A percentile compares a stretch with the other conserved stretches of the same genome.
Conservation (phyloP, 2,329 filamentous ascomycete species). For the Neopestalotiopsis sp. region DNA sequence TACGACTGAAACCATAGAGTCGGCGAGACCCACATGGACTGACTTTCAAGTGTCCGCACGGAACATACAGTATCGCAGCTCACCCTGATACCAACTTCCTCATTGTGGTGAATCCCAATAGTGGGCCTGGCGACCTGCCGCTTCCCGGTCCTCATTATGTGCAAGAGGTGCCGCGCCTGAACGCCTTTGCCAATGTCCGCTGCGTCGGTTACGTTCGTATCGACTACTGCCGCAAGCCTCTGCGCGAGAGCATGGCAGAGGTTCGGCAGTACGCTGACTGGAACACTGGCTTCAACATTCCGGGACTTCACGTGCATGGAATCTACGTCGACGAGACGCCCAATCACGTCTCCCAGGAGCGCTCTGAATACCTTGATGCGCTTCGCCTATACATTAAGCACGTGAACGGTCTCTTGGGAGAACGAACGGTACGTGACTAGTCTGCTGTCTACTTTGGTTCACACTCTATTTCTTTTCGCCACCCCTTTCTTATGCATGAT, state of each 20-base stretch:
- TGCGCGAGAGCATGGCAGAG: not conserved
- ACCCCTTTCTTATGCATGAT: not conserved
- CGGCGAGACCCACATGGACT: not conserved
- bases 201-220: slow-evolving; percentile 12
- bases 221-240: slow-evolving; percentile 10
- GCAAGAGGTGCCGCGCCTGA: slow-evolving; percentile 11
- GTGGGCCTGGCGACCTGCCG: slow-evolving; percentile 11
- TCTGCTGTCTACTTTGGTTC: not conserved
- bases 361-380: slow-evolving; percentile 1
- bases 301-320: slow-evolving; percentile 10
- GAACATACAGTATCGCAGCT: slow-evolving; percentile 7
- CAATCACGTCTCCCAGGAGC: slow-evolving; percentile 7
- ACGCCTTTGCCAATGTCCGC: slow-evolving; percentile 8
- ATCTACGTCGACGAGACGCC: slow-evolving; percentile 15
- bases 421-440: slow-evolving; percentile 4
- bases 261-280: slow-evolving; percentile 7
- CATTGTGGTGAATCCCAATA: slow-evolving; percentile 10
- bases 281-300: not conserved
- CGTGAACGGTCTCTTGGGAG: not conserved
- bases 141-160: slow-evolving; percentile 13
- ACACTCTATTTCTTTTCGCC: not conserved
- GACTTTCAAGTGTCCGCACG: not conserved
- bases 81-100: slow-evolving; percentile 15
- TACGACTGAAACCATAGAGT: not conserved
- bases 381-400: slow-evolving; percentile 4